A percentile compares a stretch with the other conserved stretches of the same genome.
Evolutionary conservation across 2,329 filamentous ascomycete genomes (phyloP).

Genomic region (Ascochyta rabiei): DNA sequence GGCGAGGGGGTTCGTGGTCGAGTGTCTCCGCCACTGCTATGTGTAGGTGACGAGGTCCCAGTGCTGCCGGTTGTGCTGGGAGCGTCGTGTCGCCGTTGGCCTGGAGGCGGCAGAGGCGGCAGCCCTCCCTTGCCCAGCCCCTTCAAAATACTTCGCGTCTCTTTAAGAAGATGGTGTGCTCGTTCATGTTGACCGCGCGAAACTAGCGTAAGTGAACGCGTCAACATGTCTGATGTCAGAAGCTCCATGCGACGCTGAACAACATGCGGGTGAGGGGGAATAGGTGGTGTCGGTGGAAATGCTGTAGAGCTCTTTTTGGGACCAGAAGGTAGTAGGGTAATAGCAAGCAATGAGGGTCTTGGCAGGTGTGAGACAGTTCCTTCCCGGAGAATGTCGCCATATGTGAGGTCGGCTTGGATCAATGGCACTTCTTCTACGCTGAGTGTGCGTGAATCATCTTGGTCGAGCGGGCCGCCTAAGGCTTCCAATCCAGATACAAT

Average conservation of each 20-base stretch:
- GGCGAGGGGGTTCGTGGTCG: constrained; percentile 48
- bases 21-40: constrained; percentile 43
- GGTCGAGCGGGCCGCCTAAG: constrained; percentile 83
- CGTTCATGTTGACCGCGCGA: constrained; percentile 91
- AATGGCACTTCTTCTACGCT: constrained; percentile 95
- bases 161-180: constrained; percentile 87
- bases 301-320: constrained; percentile 63
- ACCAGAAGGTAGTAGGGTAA: constrained; percentile 86
- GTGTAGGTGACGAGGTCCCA: constrained; percentile 47
- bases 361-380: constrained; percentile 85
- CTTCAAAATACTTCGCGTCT: constrained; percentile 94
- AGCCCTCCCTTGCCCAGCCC: constrained; percentile 93
- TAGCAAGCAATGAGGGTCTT: constrained; percentile 87
- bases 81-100: constrained; percentile 48
- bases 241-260: constrained; percentile 98
- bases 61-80: constrained; percentile 48
- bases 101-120: constrained; percentile 78
- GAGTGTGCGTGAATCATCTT: constrained; percentile 79
- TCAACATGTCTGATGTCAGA: constrained; percentile 97
- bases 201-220: constrained; percentile 86
- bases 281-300: constrained; percentile 68
- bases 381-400: constrained; percentile 91
- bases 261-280: constrained; percentile 92
- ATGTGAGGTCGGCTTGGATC: constrained; percentile 91
- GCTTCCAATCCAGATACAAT: constrained; percentile 95